Conservation (phyloP, 225 moss, liverwort and hornwort species). For the Lunularia cruciata region DNA sequence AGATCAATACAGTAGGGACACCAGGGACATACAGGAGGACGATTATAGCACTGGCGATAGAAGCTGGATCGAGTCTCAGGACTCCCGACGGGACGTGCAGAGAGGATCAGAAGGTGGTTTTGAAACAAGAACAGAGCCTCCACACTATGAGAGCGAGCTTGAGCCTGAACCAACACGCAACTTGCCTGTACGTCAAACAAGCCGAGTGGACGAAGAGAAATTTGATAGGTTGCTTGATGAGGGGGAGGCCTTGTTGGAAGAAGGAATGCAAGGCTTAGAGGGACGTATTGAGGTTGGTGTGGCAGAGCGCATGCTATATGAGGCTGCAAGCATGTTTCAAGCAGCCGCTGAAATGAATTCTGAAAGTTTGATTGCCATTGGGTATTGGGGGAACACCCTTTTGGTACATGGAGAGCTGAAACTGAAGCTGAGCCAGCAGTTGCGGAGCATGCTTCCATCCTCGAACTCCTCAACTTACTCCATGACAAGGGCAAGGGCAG, state of each 20-base stretch:
- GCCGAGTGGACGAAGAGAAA: constrained; percentile 21
- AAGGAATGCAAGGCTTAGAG: constrained; percentile 86
- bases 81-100: constrained; percentile 1
- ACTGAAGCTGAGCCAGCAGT: constrained; percentile 73
- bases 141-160: constrained; percentile 10
- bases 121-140: background rate
- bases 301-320: constrained; percentile 87
- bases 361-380: constrained; percentile 67
- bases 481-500: constrained; percentile 3
- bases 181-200: constrained; percentile 27
- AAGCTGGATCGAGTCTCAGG: constrained; percentile 3
- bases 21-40: constrained; percentile 3
- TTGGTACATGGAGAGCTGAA: constrained; percentile 90
- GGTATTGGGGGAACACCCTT: constrained; percentile 85
- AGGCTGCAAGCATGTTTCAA: constrained; percentile 73
- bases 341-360: constrained; percentile 66
- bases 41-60: background rate
- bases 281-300: constrained; percentile 93
- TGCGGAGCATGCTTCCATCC: constrained; percentile 68
- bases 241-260: constrained; percentile 75
- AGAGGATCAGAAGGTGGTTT: constrained; percentile 3
- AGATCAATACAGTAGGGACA: background rate
- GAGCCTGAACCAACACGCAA: constrained; percentile 22
- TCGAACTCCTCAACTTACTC: constrained; percentile 12
- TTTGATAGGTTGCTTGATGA: constrained; percentile 56